Percentiles rank a stretch among this genome's conserved stretches.
phyloP scores from a whole-genome alignment of 192 early-diverging fungal genomes.

The Spizellomyces punctatus region DNA sequence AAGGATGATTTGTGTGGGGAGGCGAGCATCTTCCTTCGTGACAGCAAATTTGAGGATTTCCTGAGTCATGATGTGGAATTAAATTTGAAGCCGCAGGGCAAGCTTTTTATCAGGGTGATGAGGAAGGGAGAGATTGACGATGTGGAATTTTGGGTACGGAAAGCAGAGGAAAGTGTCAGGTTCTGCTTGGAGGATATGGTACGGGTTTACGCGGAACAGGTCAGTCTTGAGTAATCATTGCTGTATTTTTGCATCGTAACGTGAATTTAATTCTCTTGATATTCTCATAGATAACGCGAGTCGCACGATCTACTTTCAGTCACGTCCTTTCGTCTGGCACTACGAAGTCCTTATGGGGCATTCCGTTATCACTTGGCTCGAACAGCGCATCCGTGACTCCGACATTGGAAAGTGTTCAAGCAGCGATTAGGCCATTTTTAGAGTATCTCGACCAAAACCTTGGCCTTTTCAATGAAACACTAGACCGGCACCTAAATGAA shows the following conservation, averaged over 20 bases:
- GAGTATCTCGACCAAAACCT: constrained; percentile 41
- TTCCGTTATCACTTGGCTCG: not conserved
- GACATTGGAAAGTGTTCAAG: not conserved
- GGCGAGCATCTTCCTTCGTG: constrained; percentile 28
- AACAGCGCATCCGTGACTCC: not conserved
- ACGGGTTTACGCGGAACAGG: constrained; percentile 37
- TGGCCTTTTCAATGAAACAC: constrained; percentile 38
- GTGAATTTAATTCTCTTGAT: not conserved
- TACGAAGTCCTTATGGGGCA: not conserved
- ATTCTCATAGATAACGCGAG: not conserved
- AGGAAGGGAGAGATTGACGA: constrained; percentile 50
- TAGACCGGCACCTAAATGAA: constrained; percentile 39
- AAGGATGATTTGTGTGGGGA: constrained; percentile 37
- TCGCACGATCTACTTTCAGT: not conserved
- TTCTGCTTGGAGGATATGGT: constrained; percentile 49
- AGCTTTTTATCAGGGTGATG: constrained; percentile 35
- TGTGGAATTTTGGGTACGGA: constrained; percentile 40
- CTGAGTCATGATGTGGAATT: constrained; percentile 40
- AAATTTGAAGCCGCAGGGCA: constrained; percentile 42
- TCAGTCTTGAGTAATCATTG: constrained; percentile 10
- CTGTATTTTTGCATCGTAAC: not conserved
- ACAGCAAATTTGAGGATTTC: constrained; percentile 38
- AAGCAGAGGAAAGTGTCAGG: constrained; percentile 36
- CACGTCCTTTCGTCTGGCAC: not conserved
- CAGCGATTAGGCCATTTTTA: constrained; percentile 25